Evolutionary conservation across 495 filamentous ascomycete genomes (phyloP).

Genomic region (Annulohypoxylon nitens): DNA sequence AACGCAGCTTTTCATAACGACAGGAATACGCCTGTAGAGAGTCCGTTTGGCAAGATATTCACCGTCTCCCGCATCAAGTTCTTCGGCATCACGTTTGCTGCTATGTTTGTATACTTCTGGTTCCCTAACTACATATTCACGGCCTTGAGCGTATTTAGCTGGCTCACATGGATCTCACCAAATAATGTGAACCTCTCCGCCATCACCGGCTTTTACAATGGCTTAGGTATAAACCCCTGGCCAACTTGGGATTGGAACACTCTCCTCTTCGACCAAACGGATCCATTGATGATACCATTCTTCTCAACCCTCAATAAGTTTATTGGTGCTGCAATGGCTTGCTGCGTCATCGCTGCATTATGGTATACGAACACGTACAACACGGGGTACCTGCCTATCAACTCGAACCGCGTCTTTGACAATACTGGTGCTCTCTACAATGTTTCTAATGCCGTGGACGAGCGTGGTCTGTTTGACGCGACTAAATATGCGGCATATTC

Average conservation of each 20-base stretch:
- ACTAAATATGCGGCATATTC: slow-evolving; percentile 56
- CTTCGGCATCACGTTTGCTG: slow-evolving; percentile 52
- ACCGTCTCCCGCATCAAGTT: slow-evolving; percentile 53
- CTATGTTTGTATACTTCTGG: slow-evolving; percentile 62
- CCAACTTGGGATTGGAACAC: slow-evolving; percentile 62
- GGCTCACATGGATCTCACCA: slow-evolving; percentile 61
- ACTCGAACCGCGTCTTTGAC: slow-evolving; percentile 57
- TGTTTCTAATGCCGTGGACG: slow-evolving; percentile 53
- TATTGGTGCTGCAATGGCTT: slow-evolving; percentile 49
- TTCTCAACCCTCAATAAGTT: slow-evolving; percentile 60
- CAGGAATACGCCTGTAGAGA: slow-evolving; percentile 45
- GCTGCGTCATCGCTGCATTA: slow-evolving; percentile 51
- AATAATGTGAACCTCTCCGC: slow-evolving; percentile 50
- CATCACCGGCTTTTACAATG: slow-evolving; percentile 52
- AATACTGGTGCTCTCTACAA: slow-evolving; percentile 56
- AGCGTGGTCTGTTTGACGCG: slow-evolving; percentile 54
- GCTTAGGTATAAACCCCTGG: slow-evolving; percentile 57
- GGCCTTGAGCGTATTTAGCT: slow-evolving; percentile 57
- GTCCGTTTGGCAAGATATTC: slow-evolving; percentile 54
- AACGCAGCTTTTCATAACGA: slow-evolving; percentile 60
- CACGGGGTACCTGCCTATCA: slow-evolving; percentile 57
- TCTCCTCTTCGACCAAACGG: slow-evolving; percentile 46
- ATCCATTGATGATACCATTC: slow-evolving; percentile 60
- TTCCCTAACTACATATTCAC: slow-evolving; percentile 60
- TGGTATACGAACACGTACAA: slow-evolving; percentile 58